Base-by-base conservation (phyloP, 2,329 filamentous ascomycete genomes). In the Pezicula radicicola region DNA sequence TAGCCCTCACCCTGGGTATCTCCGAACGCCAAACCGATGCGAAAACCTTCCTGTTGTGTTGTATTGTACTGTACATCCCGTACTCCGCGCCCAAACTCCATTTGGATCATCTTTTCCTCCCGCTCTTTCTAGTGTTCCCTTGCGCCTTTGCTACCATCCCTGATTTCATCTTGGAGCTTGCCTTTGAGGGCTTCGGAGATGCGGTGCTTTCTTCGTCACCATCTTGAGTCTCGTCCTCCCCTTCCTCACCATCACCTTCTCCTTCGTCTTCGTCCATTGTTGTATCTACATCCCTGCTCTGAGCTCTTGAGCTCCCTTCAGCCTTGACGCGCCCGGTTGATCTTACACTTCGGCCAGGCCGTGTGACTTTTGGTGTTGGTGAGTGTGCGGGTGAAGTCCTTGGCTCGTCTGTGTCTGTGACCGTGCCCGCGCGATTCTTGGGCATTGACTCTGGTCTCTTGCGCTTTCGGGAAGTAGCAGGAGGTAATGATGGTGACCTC, bases 361-460 rank as follows among this genome's bases (percentile, higher is more conserved):
- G 52, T n/a, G 57, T 75, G 63, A 1, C 70, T 52, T 76, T 71
- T 9, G 71, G 73, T 18, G 71, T 66, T 59, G 53, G 67, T 55
- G 50, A 69, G 63, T 49, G 73, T 47, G 72, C 73, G 35, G 70
- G 69, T n/a, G 71, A 69, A 4, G 69, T 75, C 42, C 74, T 61
- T 19, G 61, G 72, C 39, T 73, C 72, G 56, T 80, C 77, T 1
- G 77, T 78, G 50, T 79, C 77, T 3, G 78, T 77, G n/a, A 79
- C 72, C 6, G 77, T 79, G 56, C 76, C 79, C 30, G 59, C 66
- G 56, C 74, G 64, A 36, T 68, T 66, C 27, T 66, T 66, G 45
- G 46, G 37, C 16, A 66, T 46, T 47, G 67, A 53, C 59, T 68
- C 55, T 58, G 65, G 63, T 58, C 71, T 65, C 63, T 63, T 67